These are phyloP conservation scores for Dillenia suffruticosa DNA, from an alignment of 164 flowering plant genomes.

Conservation along the genomic window DNA sequence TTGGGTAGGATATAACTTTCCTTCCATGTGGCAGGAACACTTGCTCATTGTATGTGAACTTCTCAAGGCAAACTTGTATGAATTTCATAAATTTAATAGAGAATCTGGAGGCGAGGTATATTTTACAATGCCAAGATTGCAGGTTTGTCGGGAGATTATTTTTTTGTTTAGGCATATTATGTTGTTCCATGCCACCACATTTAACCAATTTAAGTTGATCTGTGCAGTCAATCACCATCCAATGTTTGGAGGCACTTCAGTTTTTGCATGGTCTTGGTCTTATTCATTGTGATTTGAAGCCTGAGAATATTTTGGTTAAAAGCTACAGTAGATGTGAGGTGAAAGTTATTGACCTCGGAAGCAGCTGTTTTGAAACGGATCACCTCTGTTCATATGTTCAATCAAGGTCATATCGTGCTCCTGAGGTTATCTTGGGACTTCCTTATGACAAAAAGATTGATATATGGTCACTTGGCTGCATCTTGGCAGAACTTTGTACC, in stretches of 20 bases:
- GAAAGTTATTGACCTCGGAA: slow-evolving; percentile 98
- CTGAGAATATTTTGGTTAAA: slow-evolving; percentile 96
- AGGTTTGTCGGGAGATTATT: slow-evolving; percentile 45
- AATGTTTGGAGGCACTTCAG: slow-evolving; percentile 94
- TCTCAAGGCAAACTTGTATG: slow-evolving; percentile 94
- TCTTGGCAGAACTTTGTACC: slow-evolving; percentile 96
- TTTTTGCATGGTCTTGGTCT: slow-evolving; percentile 96
- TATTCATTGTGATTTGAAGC: slow-evolving; percentile 98
- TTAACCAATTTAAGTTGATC: slow-evolving; percentile 11
- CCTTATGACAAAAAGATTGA: slow-evolving; percentile 96
- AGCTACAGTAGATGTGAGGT: slow-evolving; percentile 99
- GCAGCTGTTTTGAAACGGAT: slow-evolving; percentile 98
- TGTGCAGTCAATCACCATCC: slow-evolving; percentile 94
- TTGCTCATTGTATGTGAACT: slow-evolving; percentile 96
- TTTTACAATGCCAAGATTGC: slow-evolving; percentile 98
- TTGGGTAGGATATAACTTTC: slow-evolving; percentile 11
- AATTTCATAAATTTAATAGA: slow-evolving; percentile 95
- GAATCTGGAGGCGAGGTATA: slow-evolving; percentile 99
- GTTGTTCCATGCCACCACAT: slow-evolving; percentile 10
- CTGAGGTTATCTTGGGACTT: slow-evolving; percentile 95
- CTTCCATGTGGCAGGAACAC: slow-evolving; percentile 71
- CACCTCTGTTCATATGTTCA: slow-evolving; percentile 99
- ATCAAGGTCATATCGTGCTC: slow-evolving; percentile 98
- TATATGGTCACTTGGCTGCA: slow-evolving; percentile 99
- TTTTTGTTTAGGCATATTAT: neutral